phyloP scores from a whole-genome alignment of 164 flowering plant species.

The Annona squamosa region DNA sequence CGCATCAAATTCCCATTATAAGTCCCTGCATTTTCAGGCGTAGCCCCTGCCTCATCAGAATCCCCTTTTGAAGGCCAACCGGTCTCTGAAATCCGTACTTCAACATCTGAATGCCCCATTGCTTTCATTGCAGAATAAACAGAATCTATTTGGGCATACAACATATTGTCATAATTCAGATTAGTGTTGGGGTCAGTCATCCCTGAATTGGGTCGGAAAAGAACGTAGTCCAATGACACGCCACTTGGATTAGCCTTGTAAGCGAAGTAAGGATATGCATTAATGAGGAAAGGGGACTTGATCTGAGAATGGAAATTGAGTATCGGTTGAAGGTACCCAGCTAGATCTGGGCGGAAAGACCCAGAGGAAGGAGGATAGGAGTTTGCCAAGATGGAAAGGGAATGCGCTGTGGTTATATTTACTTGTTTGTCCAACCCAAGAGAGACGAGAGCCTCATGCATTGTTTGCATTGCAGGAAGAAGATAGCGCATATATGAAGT shows the following conservation, averaged over 20 bases:
- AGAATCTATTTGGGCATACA: conserved; percentile 91
- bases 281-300: conserved; percentile 73
- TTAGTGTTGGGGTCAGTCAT: conserved; percentile 45
- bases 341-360: conserved; percentile 41
- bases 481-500: conserved; percentile 30
- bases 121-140: conserved; percentile 73
- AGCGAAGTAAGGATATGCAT: conserved; percentile 88
- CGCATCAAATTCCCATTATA: conserved; percentile 68
- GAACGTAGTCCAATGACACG: conserved; percentile 49
- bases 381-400: conserved; percentile 37
- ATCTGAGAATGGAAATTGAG: conserved; percentile 55
- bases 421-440: conserved; percentile 52
- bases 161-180: conserved; percentile 79
- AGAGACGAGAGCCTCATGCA: conserved; percentile 42
- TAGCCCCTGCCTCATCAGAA: conserved; percentile 70
- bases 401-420: conserved; percentile 71
- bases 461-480: conserved; percentile 70
- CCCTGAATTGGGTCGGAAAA: conserved; percentile 63
- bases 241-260: conserved; percentile 54
- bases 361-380: conserved; percentile 93
- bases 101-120: conserved; percentile 71
- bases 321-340: conserved; percentile 44
- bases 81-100: conserved; percentile 76
- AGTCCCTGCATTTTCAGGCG: conserved; percentile 58
- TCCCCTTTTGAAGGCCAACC: conserved; percentile 98